Evolutionary conservation across 768 basidiomycete genomes (phyloP), one percentile per base, ranked within the genome.

Genomic region (Lactarius indigo): DNA sequence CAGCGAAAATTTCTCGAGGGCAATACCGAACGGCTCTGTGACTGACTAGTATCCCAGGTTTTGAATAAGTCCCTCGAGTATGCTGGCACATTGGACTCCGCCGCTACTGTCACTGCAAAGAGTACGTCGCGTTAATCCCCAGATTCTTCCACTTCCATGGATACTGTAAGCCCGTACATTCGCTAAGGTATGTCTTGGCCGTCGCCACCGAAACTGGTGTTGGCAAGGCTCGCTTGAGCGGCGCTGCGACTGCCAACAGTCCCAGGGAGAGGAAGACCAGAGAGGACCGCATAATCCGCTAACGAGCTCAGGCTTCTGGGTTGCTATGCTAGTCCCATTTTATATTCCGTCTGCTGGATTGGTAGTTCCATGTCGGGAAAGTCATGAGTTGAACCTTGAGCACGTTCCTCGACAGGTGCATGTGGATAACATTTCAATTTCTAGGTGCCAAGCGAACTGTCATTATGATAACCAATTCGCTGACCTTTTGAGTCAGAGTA

Each of bases 11-110:
- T n/a, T 9, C 15, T 12, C n/a, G 23, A 12, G 5, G 35, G 57
- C 52, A 35, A 63, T 23, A 68, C 13, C 35, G n/a, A 41, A 39
- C 7, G 17, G n/a, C 23, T 35, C 6, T n/a, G 41, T 15, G 31
- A 76, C 81, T 57, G 31, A 84, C 83, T 80, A 44, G 72, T 83
- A 62, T 81, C 78, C 84, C 84, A 85, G 26, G 77, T 78, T 58
- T 78, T 77, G 78, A 85, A 85, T 52, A 72, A 68, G 63, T 75
- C 73, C 7, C 84, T 70, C 28, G 65, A 64, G 68, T 82, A 82
- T 3, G 81, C 78, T 0, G 81, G 81, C 12, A 70, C 69, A 68
- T 82, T 82, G 35, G 78, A 80, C 60, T 79, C 79, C 17, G 72
- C 76, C 7, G 79, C 80, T 12, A 82, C 81, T 9, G 77, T 77